Conservation (phyloP, 352 stramenopile genomes). For the Phytopythium kandeliae region DNA sequence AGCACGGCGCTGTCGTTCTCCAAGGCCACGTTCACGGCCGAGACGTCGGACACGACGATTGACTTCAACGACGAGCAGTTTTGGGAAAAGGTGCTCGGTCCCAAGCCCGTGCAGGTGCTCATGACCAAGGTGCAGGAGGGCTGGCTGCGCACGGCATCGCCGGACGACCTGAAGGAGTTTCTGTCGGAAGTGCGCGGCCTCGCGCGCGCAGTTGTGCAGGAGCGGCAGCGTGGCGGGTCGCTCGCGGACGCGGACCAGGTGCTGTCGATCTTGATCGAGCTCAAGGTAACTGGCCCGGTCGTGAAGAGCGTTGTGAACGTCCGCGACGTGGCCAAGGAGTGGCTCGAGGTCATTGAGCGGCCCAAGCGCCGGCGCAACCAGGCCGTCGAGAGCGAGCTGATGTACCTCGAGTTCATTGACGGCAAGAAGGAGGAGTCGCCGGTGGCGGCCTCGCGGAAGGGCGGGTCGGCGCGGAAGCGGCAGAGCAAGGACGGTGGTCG, state of each 20-base stretch:
- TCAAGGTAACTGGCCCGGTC: constrained; percentile 81
- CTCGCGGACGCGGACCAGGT: constrained; percentile 82
- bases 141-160: constrained; percentile 58
- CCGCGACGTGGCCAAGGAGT: constrained; percentile 65
- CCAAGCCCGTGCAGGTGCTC: constrained; percentile 80
- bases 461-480: constrained; percentile 17
- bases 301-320: constrained; percentile 74
- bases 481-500: constrained; percentile 32
- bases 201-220: constrained; percentile 73
- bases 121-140: constrained; percentile 88
- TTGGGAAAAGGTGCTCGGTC: constrained; percentile 87
- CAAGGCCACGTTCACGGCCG: constrained; percentile 84
- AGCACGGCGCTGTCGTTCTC: constrained; percentile 80
- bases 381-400: constrained; percentile 75
- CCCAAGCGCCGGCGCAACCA: constrained; percentile 82
- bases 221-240: constrained; percentile 79
- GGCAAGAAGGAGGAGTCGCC: constrained; percentile 43
- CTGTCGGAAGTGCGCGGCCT: constrained; percentile 73
- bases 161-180: constrained; percentile 80
- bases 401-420: constrained; percentile 85
- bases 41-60: constrained; percentile 83
- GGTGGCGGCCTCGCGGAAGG: constrained; percentile 33
- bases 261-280: constrained; percentile 82
- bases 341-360: constrained; percentile 85
- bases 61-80: constrained; percentile 91